Conservation (phyloP, 2,329 filamentous ascomycete genomes). For the Albophoma yamanashiensis region DNA sequence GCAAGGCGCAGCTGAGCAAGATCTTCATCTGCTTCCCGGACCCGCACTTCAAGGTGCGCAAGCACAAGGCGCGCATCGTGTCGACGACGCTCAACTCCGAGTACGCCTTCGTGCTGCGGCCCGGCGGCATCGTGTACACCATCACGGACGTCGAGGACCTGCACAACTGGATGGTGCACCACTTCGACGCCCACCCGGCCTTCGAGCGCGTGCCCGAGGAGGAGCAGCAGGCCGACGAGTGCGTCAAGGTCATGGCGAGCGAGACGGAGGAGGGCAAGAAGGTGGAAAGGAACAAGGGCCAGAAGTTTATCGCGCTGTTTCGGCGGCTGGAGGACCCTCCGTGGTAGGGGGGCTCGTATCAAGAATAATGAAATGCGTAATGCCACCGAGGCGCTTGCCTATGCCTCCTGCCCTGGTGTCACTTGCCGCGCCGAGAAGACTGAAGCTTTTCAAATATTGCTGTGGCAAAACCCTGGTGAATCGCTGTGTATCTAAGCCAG, state of each 20-base stretch:
- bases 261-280: conserved; percentile 98
- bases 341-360: conserved; percentile 42
- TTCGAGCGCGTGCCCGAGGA: conserved; percentile 66
- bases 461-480: too few species aligned
- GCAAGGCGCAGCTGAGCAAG: conserved; percentile 67
- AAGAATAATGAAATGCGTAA: not conserved
- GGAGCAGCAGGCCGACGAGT: conserved; percentile 58
- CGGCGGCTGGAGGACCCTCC: conserved; percentile 68
- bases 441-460: not conserved
- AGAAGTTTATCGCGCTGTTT: conserved; percentile 87
- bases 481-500: too few species aligned
- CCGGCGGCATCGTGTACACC: conserved; percentile 83
- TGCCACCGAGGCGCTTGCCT: not conserved
- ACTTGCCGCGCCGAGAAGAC: too few species aligned
- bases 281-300: conserved; percentile 79
- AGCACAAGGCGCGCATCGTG: conserved; percentile 95
- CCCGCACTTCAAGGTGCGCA: conserved; percentile 93
- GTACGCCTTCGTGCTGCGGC: conserved; percentile 78
- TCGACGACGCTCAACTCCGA: conserved; percentile 81
- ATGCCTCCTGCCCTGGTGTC: not conserved
- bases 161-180: conserved; percentile 84
- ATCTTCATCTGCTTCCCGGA: conserved; percentile 98
- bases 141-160: conserved; percentile 96
- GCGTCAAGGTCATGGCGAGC: conserved; percentile 61
- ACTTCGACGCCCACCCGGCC: conserved; percentile 66